phyloP scores from a whole-genome alignment of 768 basidiomycete genomes.

The Russula lepida region DNA sequence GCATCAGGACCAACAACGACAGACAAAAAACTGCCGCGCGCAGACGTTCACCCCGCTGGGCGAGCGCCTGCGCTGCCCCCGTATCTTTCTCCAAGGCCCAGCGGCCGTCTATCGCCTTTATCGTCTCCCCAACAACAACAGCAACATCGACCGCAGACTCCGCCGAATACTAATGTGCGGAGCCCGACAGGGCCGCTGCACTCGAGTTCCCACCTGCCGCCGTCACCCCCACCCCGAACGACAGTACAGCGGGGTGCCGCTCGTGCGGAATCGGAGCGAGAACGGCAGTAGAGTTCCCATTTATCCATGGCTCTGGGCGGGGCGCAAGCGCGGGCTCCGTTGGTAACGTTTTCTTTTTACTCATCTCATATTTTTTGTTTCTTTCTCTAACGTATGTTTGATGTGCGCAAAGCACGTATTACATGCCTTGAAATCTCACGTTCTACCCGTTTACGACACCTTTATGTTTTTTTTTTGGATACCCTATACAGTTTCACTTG shows the following conservation, averaged over 20 bases:
- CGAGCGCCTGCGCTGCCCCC: constrained; percentile 21
- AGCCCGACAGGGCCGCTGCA: constrained; percentile 1
- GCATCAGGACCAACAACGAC: constrained; percentile 3
- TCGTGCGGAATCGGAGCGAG: constrained; percentile 14
- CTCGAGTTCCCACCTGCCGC: background rate
- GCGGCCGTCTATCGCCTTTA: constrained; percentile 17
- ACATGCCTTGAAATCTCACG: background rate
- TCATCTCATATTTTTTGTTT: background rate
- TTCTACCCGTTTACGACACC: background rate
- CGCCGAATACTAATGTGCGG: constrained; percentile 10
- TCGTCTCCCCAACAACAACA: constrained; percentile 7
- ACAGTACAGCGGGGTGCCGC: background rate
- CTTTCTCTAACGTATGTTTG: background rate
- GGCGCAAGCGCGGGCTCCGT: background rate
- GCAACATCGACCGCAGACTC: constrained; percentile 3
- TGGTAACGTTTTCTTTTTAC: background rate
- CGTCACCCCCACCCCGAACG: constrained; percentile 3
- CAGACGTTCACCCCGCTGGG: constrained; percentile 24
- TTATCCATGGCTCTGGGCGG: background rate
- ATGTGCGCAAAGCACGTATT: background rate
- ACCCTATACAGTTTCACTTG: background rate
- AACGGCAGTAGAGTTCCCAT: background rate
- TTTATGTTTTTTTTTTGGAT: background rate
- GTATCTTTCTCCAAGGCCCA: constrained; percentile 20
- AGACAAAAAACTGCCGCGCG: constrained; percentile 23